A percentile compares a stretch with the other conserved stretches of the same genome.
Evolutionary conservation across 2,329 filamentous ascomycete genomes (phyloP).

Genomic region (Epichloe elymi): DNA sequence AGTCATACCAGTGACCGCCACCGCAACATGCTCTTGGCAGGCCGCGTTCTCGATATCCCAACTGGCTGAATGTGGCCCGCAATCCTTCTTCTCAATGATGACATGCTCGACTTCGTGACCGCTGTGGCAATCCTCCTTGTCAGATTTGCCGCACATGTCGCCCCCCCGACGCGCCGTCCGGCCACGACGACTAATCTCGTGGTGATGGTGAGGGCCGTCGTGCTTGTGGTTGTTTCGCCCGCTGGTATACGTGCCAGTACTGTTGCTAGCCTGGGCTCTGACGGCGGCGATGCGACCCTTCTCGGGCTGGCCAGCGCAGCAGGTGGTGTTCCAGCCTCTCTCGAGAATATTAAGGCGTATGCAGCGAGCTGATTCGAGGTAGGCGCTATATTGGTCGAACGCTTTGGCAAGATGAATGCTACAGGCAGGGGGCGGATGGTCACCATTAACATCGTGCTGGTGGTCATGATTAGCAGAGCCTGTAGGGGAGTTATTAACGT

Average conservation of each 20-base stretch:
- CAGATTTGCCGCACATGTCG: slow-evolving; percentile 2
- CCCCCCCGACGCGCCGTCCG: slow-evolving; percentile 8
- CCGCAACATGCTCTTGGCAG: slow-evolving; percentile 14
- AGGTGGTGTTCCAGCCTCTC: slow-evolving; percentile 13
- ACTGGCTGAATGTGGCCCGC: background rate
- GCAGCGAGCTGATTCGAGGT: slow-evolving; percentile 24
- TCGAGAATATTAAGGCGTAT: slow-evolving; percentile 23
- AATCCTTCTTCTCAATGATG: background rate
- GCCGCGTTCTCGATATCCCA: slow-evolving; percentile 15
- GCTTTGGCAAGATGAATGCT: slow-evolving; percentile 19
- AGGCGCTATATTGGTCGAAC: slow-evolving; percentile 21
- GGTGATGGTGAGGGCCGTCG: slow-evolving; percentile 9
- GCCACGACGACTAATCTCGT: slow-evolving; percentile 11
- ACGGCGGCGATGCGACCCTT: background rate
- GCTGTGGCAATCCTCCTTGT: slow-evolving; percentile 7
- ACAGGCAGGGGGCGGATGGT: slow-evolving; percentile 16
- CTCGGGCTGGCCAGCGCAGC: slow-evolving; percentile 12
- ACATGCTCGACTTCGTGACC: slow-evolving; percentile 5
- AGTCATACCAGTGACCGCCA: slow-evolving; percentile 23
- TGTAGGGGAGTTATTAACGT: background rate
- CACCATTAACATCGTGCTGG: slow-evolving; percentile 15
- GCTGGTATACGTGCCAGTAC: background rate
- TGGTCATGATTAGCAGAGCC: slow-evolving; percentile 12
- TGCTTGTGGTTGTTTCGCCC: slow-evolving; percentile 4
- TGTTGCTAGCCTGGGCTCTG: background rate